A percentile compares a stretch with the other conserved stretches of the same genome.
phyloP scores from a whole-genome alignment of 2,329 filamentous ascomycete genomes.

The Colletotrichum gigasporum region DNA sequence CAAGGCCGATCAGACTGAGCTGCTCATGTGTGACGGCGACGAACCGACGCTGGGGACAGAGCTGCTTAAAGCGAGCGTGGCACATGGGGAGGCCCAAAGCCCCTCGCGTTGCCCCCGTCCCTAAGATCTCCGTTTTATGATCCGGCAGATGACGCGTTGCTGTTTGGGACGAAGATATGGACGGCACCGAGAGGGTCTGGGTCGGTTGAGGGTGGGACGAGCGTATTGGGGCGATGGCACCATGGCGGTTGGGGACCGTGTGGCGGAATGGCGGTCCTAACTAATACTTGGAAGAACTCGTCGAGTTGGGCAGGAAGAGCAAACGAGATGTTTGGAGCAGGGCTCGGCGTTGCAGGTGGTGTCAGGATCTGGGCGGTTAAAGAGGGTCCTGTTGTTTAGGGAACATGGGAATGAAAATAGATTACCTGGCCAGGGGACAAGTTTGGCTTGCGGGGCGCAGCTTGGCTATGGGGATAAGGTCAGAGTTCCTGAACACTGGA shows the following conservation, averaged over 20 bases:
- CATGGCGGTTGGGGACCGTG: background rate
- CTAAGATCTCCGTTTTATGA: background rate
- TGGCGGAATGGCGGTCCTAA: background rate
- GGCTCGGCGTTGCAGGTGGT: background rate
- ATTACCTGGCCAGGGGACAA: background rate
- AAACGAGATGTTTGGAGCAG: background rate
- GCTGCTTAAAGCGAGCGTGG: background rate
- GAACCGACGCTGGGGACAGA: background rate
- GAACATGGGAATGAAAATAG: background rate
- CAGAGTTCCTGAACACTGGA: background rate
- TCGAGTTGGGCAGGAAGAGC: background rate
- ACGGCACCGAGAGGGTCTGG: background rate
- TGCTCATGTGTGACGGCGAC: background rate
- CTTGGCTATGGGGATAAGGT: background rate
- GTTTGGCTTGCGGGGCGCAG: background rate
- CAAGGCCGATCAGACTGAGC: constrained; percentile 20
- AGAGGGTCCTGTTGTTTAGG: background rate
- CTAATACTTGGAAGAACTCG: background rate
- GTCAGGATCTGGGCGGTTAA: background rate
- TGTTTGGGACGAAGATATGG: background rate
- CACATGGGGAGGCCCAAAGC: background rate
- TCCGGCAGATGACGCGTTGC: background rate
- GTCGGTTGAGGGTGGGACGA: background rate
- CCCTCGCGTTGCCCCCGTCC: background rate
- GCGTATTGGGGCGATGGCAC: background rate